Evolutionary conservation across 306 rosid species (phyloP).

Genomic region (Pyrus pyrifolia): DNA sequence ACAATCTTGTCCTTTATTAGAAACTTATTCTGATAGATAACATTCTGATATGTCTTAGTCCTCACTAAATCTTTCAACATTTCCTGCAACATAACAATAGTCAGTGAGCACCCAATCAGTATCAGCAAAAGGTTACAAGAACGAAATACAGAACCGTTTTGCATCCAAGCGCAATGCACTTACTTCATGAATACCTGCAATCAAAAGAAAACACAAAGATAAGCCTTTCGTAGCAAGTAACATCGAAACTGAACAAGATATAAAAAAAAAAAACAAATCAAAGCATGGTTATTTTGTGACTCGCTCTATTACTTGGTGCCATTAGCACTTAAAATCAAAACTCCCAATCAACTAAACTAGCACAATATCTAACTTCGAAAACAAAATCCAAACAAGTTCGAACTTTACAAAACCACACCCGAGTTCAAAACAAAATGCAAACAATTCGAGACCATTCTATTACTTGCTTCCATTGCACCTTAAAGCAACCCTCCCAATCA

Average conservation of each 20-base stretch:
- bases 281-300: not conserved
- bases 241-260: not conserved
- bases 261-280: not conserved
- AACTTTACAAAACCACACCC: not conserved
- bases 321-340: not conserved
- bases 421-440: not conserved
- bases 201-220: conserved; percentile 9
- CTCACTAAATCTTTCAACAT: conserved; percentile 96
- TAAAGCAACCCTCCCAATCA: not conserved
- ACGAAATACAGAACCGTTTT: not conserved
- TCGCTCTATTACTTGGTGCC: not conserved
- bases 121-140: not conserved
- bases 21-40: conserved; percentile 88
- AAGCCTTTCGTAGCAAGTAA: conserved; percentile 7
- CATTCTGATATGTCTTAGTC: conserved; percentile 92
- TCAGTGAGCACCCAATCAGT: not conserved
- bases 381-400: not conserved
- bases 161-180: conserved; percentile 34
- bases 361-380: not conserved
- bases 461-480: not conserved
- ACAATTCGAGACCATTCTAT: not conserved
- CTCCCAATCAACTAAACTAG: not conserved
- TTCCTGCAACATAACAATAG: conserved; percentile 48
- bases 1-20: conserved; percentile 80
- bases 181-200: conserved; percentile 99